phyloP scores from a whole-genome alignment of 2,329 filamentous ascomycete genomes.

The Plectosphaerella plurivora region DNA sequence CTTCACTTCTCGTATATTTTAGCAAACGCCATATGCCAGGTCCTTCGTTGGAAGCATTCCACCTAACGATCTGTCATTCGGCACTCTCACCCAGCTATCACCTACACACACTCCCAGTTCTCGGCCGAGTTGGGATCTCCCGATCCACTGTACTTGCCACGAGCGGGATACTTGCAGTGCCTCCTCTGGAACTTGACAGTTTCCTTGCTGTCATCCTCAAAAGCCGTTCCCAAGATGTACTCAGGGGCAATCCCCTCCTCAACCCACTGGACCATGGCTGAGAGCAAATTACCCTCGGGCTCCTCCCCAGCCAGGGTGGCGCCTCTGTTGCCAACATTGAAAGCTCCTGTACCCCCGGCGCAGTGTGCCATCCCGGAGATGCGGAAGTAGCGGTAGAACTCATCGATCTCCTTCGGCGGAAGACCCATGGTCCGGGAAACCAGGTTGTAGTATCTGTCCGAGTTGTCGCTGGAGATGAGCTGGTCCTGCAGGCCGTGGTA shows the following conservation, averaged over 20 bases:
- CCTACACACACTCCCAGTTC: slow-evolving; percentile 21
- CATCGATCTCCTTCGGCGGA: slow-evolving; percentile 24
- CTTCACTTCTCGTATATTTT: too few species aligned
- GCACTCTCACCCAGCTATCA: too few species aligned
- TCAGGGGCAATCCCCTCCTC: slow-evolving; percentile 38
- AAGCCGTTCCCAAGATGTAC: slow-evolving; percentile 26
- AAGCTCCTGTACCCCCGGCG: slow-evolving; percentile 39
- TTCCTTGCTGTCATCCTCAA: slow-evolving; percentile 16
- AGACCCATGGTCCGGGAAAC: not conserved
- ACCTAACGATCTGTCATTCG: too few species aligned
- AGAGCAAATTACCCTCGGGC: slow-evolving; percentile 37
- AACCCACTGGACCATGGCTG: slow-evolving; percentile 46
- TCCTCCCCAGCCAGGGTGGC: slow-evolving; percentile 15
- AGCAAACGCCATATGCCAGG: too few species aligned
- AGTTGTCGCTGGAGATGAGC: slow-evolving; percentile 26
- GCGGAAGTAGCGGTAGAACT: slow-evolving; percentile 47
- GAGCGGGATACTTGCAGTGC: slow-evolving; percentile 28
- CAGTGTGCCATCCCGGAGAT: slow-evolving; percentile 53
- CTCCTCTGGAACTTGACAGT: slow-evolving; percentile 23
- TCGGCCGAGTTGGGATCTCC: slow-evolving; percentile 19
- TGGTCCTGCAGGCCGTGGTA: slow-evolving; percentile 41
- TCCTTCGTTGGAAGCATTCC: too few species aligned
- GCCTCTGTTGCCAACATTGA: slow-evolving; percentile 18
- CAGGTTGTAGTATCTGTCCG: slow-evolving; percentile 1
- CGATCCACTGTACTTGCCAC: slow-evolving; percentile 22